Evolutionary conservation across 169 alveolate genomes (phyloP), one percentile per base, ranked within the genome.

Genomic region (Nephromyces sp.): DNA sequence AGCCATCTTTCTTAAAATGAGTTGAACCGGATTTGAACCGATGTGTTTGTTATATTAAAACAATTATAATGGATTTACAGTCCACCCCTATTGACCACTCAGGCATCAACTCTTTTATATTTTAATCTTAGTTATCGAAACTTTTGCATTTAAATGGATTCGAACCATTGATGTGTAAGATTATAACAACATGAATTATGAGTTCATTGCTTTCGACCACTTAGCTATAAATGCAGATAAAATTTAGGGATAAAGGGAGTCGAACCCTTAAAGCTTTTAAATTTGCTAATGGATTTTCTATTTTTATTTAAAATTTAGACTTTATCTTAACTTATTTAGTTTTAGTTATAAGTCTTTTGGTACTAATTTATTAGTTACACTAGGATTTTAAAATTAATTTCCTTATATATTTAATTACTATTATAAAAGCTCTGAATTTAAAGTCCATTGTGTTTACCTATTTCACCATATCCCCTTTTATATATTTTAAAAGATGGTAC

Each of bases 271-370:
- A 31, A 66, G 68, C 32, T 29, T 66, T 3, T 28, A 15, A 43
- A 64, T 5, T 43, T 1, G 32, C 72, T 66, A 28, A 31, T 34
- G 72, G 72, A 66, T 66, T 66, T 66, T 66, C 57, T 15, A 15
- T 15, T 15, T 43, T 43, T 43, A 43, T n/a, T 15, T 43, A 43
- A 43, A n/a, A 43, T 15, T 62, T 72, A 72, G 15, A 30, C 32
- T 3, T 1, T 73, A n/a, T 34, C 25, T 2, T 24, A n/a, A 43
- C 57, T 43, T 43, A 25, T 51, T 3, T 53, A 25, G 25, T 75
- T 75, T 75, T 71, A 69, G 31, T 77, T 51, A 15, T 75, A 75
- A 34, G 65, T 75, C 35, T 80, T 66, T 73, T 69, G 65, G 65
- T 75, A 66, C 70, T 43, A 43, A 43, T 28, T 73, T 77, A 29